A percentile compares a stretch with the other conserved stretches of the same genome.
phyloP scores from a whole-genome alignment of 2,329 filamentous ascomycete species.

The Claviceps fusiformis region DNA sequence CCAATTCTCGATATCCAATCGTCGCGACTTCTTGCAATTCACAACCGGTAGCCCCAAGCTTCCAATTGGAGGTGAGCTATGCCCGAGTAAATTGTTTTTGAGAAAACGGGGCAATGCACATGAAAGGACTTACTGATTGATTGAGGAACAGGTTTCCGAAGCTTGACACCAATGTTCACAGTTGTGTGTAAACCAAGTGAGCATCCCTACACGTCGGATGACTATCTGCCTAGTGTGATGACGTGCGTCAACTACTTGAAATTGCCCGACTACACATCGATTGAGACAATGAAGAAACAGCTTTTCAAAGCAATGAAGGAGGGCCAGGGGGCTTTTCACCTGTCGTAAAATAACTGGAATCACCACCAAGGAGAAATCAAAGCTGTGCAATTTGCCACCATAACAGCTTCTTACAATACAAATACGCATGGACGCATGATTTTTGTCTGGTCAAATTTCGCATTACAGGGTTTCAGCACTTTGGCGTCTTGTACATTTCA shows the following conservation, averaged over 20 bases:
- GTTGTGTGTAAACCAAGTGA: constrained; percentile 99
- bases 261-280: constrained; percentile 78
- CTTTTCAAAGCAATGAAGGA: constrained; percentile 80
- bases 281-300: constrained; percentile 64
- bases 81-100: constrained; percentile 9
- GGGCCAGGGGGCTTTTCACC: constrained; percentile 93
- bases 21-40: constrained; percentile 92
- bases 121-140: constrained; percentile 17
- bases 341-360: constrained; percentile 44
- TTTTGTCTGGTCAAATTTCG: constrained; percentile 1
- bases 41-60: constrained; percentile 96
- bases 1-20: constrained; percentile 58
- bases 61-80: constrained; percentile 78
- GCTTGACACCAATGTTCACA: constrained; percentile 94
- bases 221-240: constrained; percentile 99
- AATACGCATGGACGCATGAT: not conserved
- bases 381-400: not conserved
- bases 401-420: not conserved
- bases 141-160: constrained; percentile 74
- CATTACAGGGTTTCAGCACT: not conserved
- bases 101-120: not conserved
- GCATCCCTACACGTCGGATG: constrained; percentile 80
- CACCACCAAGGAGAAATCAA: not conserved
- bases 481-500: not conserved
- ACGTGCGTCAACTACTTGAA: constrained; percentile 99